phyloP scores from a whole-genome alignment of 371 early-diverging fungal species.

The Caulochytrium protostelioides region DNA sequence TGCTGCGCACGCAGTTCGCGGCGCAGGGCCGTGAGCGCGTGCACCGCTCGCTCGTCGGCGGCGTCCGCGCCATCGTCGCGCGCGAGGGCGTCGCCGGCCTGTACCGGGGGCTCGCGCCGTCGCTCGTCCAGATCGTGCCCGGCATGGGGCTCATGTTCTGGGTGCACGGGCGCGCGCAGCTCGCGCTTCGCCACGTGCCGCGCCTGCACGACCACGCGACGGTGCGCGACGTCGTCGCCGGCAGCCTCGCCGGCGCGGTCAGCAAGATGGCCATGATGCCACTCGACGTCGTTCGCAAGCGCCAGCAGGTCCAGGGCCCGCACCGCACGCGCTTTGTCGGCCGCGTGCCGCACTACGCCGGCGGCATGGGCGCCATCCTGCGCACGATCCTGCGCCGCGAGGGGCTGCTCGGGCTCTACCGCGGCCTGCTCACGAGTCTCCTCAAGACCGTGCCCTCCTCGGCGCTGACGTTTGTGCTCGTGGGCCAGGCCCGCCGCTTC shows the following conservation, averaged over 20 bases:
- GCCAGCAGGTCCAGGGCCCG: slow-evolving; percentile 50
- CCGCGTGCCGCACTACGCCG: slow-evolving; percentile 24
- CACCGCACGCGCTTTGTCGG: slow-evolving; percentile 21
- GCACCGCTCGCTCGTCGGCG: slow-evolving; percentile 7
- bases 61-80: slow-evolving; percentile 34
- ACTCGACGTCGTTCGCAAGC: slow-evolving; percentile 51
- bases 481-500: slow-evolving; percentile 3
- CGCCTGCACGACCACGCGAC: slow-evolving; percentile 9
- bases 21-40: slow-evolving; percentile 39
- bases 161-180: slow-evolving; percentile 2
- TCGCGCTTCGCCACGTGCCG: slow-evolving; percentile 1
- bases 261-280: slow-evolving; percentile 75
- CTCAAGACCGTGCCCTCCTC: slow-evolving; percentile 67
- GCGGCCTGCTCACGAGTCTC: slow-evolving; percentile 59
- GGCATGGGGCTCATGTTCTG: slow-evolving; percentile 55
- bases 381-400: slow-evolving; percentile 42
- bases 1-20: slow-evolving; percentile 78
- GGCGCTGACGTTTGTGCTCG: slow-evolving; percentile 66
- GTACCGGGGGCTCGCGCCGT: slow-evolving; percentile 63
- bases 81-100: slow-evolving; percentile 61
- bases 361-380: slow-evolving; percentile 24
- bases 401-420: slow-evolving; percentile 62
- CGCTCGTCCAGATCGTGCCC: slow-evolving; percentile 71
- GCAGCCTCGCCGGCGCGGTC: slow-evolving; percentile 57
- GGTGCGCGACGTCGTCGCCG: slow-evolving; percentile 46